Base-by-base conservation (phyloP, 1,284 basidiomycete species). In the Cutaneotrichosporon cutaneum region DNA sequence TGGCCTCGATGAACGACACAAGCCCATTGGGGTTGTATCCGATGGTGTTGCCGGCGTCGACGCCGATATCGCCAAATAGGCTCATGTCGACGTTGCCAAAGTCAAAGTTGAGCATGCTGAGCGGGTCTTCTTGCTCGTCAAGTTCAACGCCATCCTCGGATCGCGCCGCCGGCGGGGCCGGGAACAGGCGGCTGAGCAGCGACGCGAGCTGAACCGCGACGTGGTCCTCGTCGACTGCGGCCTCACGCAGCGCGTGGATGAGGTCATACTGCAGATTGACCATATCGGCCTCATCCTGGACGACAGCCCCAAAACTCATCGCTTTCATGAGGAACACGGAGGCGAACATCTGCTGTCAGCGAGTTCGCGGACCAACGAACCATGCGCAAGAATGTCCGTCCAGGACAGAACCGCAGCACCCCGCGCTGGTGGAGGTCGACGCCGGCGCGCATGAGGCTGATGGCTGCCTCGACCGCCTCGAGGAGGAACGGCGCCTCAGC, bases 311-410 rank as follows among this genome's bases (percentile, higher is more conserved):
- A 30, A 58, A 54, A 7, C 51, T 48, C 51, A 54, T 48, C 2
- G 60, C 60, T 50, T 61, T 61, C 56, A 61, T 61, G 11, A 61
- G 22, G 35, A 61, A 61, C 18, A 61, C 60, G 24, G 44, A 50
- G 3, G 60, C 60, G 24, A 58, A 61, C 60, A 61, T 61, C 60
- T 58, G 59, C 10, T 4, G 42, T 54, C 32, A 54, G 58, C 22
- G 8, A 5, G 21, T n/a, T 7, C 16, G 0, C 4, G 9, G 9
- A 4, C 27, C 16, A n/a, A 42, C 60, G 21, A 32, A 61, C 60
- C 48, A 61, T 47, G 10, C 60, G 55, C 16, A 58, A 44, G 22
- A 58, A 61, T 4, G 52, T 58, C 3, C 60, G 56, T 1, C 60
- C 60, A 1, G 56, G 60, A 24, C 60, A 61, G 27, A 48, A 61